Conservation (phyloP, 2,329 filamentous ascomycete species). For the Cytospora chrysosperma region DNA sequence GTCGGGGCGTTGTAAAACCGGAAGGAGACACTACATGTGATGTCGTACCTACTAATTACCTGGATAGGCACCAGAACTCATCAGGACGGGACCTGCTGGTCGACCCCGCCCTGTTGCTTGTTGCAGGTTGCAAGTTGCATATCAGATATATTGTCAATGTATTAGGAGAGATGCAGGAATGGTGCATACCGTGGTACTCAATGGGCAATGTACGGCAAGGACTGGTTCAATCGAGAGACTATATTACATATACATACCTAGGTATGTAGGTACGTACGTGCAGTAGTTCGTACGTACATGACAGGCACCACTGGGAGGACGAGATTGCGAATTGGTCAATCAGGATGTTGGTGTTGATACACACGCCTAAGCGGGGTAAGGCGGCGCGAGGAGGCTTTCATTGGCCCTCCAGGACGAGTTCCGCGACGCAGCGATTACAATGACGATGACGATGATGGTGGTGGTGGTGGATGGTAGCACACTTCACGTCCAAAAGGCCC, state of each 20-base stretch:
- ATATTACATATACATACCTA: too few relatives aligned
- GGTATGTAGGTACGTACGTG: too few relatives aligned
- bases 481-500: too few relatives aligned
- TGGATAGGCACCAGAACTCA: too few relatives aligned
- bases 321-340: neutral
- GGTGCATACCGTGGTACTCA: too few relatives aligned
- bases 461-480: too few relatives aligned
- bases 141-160: too few relatives aligned
- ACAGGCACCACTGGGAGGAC: too few relatives aligned
- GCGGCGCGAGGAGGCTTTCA: neutral
- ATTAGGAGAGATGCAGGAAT: too few relatives aligned
- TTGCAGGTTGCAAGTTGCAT: neutral
- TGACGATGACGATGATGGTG: neutral
- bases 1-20: neutral
- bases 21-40: neutral
- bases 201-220: too few relatives aligned
- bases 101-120: neutral
- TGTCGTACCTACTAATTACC: too few relatives aligned
- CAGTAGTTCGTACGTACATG: neutral
- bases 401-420: neutral
- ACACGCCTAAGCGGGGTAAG: neutral
- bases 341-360: neutral
- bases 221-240: too few relatives aligned
- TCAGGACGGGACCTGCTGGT: neutral
- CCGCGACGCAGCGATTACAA: neutral